A percentile compares a stretch with the other conserved stretches of the same genome.
These are phyloP conservation scores for Fusarium liriodendri DNA, from an alignment of 2,329 filamentous ascomycete genomes.

Conservation along the genomic window DNA sequence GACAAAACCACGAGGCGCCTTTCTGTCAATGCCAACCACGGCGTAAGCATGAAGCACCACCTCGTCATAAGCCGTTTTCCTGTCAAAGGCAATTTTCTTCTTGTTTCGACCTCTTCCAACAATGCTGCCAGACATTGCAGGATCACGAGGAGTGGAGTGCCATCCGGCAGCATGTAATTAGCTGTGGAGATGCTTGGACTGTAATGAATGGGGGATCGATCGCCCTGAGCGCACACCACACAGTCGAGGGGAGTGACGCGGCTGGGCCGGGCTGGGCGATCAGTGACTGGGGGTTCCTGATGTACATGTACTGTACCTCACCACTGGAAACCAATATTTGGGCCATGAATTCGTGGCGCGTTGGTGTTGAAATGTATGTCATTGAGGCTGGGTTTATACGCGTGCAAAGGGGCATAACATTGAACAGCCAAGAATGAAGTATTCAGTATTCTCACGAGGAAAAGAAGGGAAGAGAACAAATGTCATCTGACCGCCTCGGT, in stretches of 20 bases:
- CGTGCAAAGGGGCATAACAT: not conserved
- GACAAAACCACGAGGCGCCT: not conserved
- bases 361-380: not conserved
- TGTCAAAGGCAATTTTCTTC: not conserved
- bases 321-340: not conserved
- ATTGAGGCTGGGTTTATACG: not conserved
- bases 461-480: not conserved
- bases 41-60: slow-evolving; percentile 5
- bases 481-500: not conserved
- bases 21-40: slow-evolving; percentile 15
- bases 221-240: slow-evolving; percentile 15
- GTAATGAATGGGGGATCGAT: slow-evolving; percentile 28
- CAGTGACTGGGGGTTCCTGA: slow-evolving; percentile 16
- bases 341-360: slow-evolving; percentile 7
- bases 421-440: not conserved
- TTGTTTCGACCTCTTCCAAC: slow-evolving; percentile 2
- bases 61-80: slow-evolving; percentile 12
- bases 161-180: slow-evolving; percentile 34
- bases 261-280: slow-evolving; percentile 27
- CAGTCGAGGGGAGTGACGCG: slow-evolving; percentile 28
- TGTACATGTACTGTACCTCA: slow-evolving; percentile 23
- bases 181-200: slow-evolving; percentile 29
- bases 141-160: slow-evolving; percentile 20
- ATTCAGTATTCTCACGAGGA: not conserved
- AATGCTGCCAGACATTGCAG: slow-evolving; percentile 29